Evolutionary conservation across 2,329 filamentous ascomycete genomes (phyloP), one percentile per base, ranked within the genome.

Genomic region (Phialophora expanda): DNA sequence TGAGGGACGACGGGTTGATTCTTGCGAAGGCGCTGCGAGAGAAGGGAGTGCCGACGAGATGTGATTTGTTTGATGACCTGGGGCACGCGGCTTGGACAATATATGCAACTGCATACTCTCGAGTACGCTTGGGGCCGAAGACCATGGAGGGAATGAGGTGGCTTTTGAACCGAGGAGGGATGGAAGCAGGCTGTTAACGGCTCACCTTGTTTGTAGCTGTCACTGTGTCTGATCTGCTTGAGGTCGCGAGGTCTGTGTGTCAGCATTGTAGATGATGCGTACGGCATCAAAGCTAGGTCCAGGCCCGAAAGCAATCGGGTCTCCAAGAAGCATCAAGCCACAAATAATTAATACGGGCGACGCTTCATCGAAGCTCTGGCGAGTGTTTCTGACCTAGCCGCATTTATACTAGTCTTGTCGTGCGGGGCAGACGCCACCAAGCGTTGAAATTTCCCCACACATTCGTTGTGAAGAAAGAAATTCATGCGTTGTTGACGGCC

Each of bases 1-100:
- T 61, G 24, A 50, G 63, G 32, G 63, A 65, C 30, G 63, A 65
- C 32, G 58, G 57, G 14, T 28, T 65, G 11, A 28, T 65, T n/a
- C 59, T 34, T 30, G 63, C 61, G 50, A 50, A 32, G 20, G 51
- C 46, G 26, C 34, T 65, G 32, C 51, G 51, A 22, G 38, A 51
- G 9, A 57, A 26, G 20, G 57, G 57, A 8, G 58, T 61, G 12
- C 34, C n/a, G 24, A 61, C 57, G 24, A 32, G 56, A 17, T 59
- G 56, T 34, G 56, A 59, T 20, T 14, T 32, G 8, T 50, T 59
- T 22, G 17, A 44, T 30, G 41, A 59, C 28, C 20, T 51, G 3
- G 56, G 56, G 24, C 56, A 59, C 34, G 56, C 26, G 28, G 56
- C 56, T 32, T 59, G 56, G 56, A 59, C 56, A 11, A 51, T 59